Evolutionary conservation across 192 early-diverging fungal genomes (phyloP).

Genomic region (Podila minutissima): DNA sequence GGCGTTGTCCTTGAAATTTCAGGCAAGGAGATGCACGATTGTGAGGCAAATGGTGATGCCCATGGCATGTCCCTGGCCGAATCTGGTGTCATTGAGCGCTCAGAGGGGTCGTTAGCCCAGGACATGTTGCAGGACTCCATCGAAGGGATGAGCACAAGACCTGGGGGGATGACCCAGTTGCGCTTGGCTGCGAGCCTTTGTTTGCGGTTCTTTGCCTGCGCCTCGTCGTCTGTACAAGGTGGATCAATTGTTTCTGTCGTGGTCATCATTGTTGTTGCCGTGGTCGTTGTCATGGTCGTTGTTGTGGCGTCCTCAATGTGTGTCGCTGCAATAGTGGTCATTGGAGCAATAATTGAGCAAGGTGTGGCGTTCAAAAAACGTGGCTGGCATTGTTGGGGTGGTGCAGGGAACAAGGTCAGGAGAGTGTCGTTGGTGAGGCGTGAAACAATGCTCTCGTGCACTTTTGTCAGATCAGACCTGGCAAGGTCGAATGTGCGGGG

Average conservation of each 20-base stretch:
- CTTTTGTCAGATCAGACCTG: slow-evolving; percentile 14
- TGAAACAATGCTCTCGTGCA: slow-evolving; percentile 14
- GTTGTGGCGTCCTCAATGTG: not conserved
- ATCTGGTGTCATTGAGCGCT: not conserved
- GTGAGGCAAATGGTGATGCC: not conserved
- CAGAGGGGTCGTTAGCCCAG: not conserved
- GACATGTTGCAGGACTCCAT: not conserved
- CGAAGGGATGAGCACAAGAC: not conserved
- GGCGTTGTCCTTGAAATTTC: not conserved
- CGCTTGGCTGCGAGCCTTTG: not conserved
- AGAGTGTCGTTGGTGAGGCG: slow-evolving; percentile 20
- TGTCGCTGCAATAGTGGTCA: not conserved
- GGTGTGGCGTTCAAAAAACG: not conserved
- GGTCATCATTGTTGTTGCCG: not conserved
- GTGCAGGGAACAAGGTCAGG: slow-evolving; percentile 25
- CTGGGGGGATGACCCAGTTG: slow-evolving; percentile 11
- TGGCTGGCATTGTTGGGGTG: slow-evolving; percentile 10
- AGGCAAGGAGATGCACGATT: not conserved
- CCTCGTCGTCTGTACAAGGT: not conserved
- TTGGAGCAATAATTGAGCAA: not conserved
- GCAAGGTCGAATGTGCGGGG: slow-evolving; percentile 13
- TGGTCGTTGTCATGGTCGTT: not conserved
- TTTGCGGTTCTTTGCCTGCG: not conserved
- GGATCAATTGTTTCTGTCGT: not conserved
- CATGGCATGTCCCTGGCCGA: too few species aligned